Evolutionary conservation across 2,329 filamentous ascomycete species (phyloP).

Genomic region (Paecilomyces dactylethromorphus): DNA sequence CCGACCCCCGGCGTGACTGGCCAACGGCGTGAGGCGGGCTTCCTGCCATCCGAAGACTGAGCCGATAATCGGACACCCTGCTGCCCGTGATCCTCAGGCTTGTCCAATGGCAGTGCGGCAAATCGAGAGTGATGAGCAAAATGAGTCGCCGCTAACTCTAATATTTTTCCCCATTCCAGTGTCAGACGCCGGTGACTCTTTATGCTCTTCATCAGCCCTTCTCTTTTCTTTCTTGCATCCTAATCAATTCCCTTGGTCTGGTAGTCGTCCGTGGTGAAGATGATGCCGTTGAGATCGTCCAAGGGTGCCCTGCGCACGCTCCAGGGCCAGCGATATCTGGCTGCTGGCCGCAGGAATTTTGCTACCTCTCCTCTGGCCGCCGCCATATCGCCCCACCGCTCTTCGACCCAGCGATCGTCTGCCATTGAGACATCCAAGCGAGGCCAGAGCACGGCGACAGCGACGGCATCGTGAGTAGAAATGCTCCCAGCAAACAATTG

Average conservation of each 20-base stretch:
- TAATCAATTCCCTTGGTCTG: conserved; percentile 18
- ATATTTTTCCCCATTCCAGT: conserved; percentile 13
- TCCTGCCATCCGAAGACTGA: not conserved
- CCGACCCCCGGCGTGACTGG: not conserved
- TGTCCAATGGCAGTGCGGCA: not conserved
- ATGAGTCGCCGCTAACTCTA: not conserved
- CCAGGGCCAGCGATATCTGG: conserved; percentile 34
- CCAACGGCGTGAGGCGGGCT: not conserved
- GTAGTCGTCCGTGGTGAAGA: conserved; percentile 29
- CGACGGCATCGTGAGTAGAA: conserved; percentile 51
- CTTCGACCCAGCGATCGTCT: conserved; percentile 27
- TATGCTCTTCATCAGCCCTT: conserved; percentile 5
- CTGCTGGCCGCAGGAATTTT: conserved; percentile 33
- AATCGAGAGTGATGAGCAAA: not conserved
- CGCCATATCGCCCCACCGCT: conserved; percentile 41
- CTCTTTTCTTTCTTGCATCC: conserved; percentile 8
- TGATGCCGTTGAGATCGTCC: conserved; percentile 47
- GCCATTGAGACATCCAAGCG: conserved; percentile 29
- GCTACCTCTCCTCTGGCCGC: conserved; percentile 39
- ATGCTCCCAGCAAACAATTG: too few species aligned
- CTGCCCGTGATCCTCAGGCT: not conserved
- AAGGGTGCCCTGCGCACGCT: conserved; percentile 43
- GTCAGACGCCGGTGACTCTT: conserved; percentile 18
- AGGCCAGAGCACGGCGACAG: conserved; percentile 42
- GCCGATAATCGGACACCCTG: conserved; percentile 6